Evolutionary conservation across 148 eudicot genomes (phyloP), one percentile per base, ranked within the genome.

Genomic region (Chenopodium quinoa): DNA sequence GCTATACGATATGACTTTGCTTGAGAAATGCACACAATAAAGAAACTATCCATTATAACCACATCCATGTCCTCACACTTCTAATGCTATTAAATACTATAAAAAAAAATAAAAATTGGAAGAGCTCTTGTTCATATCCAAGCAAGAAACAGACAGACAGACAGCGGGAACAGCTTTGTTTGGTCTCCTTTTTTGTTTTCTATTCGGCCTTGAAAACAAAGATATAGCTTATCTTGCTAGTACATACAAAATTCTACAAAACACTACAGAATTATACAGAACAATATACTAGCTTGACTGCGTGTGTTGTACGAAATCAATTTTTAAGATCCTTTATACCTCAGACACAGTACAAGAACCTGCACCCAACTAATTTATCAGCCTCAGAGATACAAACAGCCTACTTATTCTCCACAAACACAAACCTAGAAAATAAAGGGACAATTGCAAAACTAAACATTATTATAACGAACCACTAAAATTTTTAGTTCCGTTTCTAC

Each of bases 381-480:
- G 47, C 71, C 72, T 46, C 73, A 63, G n/a, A 60, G 34, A 40
- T 16, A 44, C 19, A 46, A 63, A 34, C 58, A 67, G 73, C 64
- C 81, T 63, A 44, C 46, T 74, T 7, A 31, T 31, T 29, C n/a
- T 44, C 40, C 5, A 4, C 77, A 75, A 75, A 54, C 77, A 74
- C n/a, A 62, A 62, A 62, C 65, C 65, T 62, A 62, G 2, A 62
- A 27, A 3, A 27, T 34, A 1, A 52, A 16, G 40, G 40, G 64
- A 52, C 4, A 54, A 66, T 29, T 47, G 40, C 44, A 29, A 8
- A 54, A 67, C 37, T 56, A 52, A 34, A 23, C 20, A 74, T 47
- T 5, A 13, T 25, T 48, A 23, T 29, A 75, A 31, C 16, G 17
- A 32, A 32, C 34, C 34, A 32, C 34, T 32, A 32, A 23, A 12